phyloP scores from a whole-genome alignment of 805 yeast genomes.

The Pichia eremophila region DNA sequence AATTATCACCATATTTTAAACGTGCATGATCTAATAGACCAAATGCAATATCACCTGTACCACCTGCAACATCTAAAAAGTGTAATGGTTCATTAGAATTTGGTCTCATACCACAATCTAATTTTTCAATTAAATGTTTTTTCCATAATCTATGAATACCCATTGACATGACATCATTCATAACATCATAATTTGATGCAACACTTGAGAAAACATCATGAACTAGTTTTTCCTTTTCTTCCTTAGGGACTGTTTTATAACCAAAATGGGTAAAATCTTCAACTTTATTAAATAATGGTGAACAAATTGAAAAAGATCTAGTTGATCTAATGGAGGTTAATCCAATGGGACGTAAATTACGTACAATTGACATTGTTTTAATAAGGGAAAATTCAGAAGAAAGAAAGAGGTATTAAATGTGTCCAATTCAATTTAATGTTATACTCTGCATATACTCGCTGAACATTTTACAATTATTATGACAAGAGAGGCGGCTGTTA shows the following conservation, averaged over 20 bases:
- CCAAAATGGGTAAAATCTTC: conserved; percentile 74
- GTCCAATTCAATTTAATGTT: too few relatives aligned
- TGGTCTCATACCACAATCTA: conserved; percentile 91
- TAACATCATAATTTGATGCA: conserved; percentile 86
- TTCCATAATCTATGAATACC: conserved; percentile 97
- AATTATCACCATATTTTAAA: conserved; percentile 59
- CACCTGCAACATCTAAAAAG: conserved; percentile 96
- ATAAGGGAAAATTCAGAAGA: too few relatives aligned
- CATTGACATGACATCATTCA: conserved; percentile 97
- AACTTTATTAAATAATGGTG: conserved; percentile 3
- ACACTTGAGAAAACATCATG: conserved; percentile 89
- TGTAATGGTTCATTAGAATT: conserved; percentile 66
- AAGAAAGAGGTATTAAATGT: too few relatives aligned
- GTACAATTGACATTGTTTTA: neutral
- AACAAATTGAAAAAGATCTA: conserved; percentile 10
- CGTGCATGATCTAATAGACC: conserved; percentile 90
- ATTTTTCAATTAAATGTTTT: conserved; percentile 71
- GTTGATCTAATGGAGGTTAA: conserved; percentile 4
- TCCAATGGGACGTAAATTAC: neutral
- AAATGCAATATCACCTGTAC: conserved; percentile 97
- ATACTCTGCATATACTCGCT: too few relatives aligned
- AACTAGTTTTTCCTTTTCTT: conserved; percentile 74
- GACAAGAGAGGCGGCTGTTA: too few relatives aligned
- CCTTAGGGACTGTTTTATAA: conserved; percentile 67
- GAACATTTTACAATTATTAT: too few relatives aligned